A percentile compares a stretch with the other conserved stretches of the same genome.
These are phyloP conservation scores for Leucosporidium creatinivorum DNA, from an alignment of 768 basidiomycete species.

Conservation along the genomic window DNA sequence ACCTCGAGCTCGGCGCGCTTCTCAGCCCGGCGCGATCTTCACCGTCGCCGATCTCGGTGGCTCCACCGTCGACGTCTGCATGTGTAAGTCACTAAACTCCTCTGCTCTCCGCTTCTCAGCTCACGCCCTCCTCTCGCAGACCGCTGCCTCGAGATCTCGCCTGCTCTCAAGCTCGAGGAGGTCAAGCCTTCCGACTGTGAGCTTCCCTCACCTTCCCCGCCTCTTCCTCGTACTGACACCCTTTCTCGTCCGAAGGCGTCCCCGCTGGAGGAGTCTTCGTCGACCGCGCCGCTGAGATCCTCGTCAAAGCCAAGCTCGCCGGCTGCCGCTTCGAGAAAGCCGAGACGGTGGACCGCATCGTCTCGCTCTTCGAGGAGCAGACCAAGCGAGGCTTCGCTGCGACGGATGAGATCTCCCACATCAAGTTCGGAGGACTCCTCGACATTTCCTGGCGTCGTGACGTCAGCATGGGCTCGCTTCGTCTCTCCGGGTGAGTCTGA, in stretches of 20 bases:
- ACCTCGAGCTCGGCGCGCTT: not conserved
- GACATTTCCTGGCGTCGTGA: not conserved
- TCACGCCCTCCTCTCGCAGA: not conserved
- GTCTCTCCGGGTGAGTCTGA: not conserved
- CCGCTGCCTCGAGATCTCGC: not conserved
- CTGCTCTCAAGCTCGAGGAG: not conserved
- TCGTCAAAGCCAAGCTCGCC: constrained; percentile 3
- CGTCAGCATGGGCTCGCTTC: not conserved
- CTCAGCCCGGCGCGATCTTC: not conserved
- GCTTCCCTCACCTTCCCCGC: not conserved
- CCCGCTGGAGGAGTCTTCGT: constrained; percentile 2
- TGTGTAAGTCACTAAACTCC: not conserved
- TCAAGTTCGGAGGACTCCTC: not conserved
- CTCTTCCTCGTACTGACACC: not conserved
- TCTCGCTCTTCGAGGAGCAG: not conserved
- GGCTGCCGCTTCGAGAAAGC: not conserved
- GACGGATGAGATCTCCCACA: not conserved
- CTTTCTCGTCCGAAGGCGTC: not conserved
- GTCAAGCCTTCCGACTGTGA: not conserved
- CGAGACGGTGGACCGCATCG: not conserved
- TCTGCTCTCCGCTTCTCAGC: not conserved
- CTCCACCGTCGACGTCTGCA: not conserved
- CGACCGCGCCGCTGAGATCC: not conserved
- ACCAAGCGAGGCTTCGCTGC: not conserved
- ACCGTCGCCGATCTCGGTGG: not conserved